Conservation (phyloP, 2,329 filamentous ascomycete genomes). For the Fusarium palustre region DNA sequence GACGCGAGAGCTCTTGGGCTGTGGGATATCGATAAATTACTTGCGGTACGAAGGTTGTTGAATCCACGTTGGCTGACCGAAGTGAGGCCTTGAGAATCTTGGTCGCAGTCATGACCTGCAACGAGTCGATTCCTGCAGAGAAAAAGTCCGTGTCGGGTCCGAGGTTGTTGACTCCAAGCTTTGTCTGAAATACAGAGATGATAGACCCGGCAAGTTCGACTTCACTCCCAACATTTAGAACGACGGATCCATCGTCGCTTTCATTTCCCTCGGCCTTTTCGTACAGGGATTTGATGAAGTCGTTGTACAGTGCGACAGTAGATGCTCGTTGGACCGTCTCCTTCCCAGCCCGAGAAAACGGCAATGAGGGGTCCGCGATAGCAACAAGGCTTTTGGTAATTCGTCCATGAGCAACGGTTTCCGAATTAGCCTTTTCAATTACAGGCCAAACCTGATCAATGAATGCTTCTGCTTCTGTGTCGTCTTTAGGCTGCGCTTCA, state of each 20-base stretch:
- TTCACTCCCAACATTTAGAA: not conserved
- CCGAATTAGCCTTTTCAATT: not conserved
- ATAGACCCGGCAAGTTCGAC: not conserved
- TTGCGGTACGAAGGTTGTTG: accelerated
- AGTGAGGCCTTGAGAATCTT: not conserved
- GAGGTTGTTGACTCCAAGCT: not conserved
- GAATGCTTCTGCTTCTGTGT: accelerated
- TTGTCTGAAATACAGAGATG: not conserved
- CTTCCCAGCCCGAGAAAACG: not conserved
- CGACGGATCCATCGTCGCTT: accelerated
- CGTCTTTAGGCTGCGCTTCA: accelerated
- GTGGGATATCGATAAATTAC: constrained; percentile 1
- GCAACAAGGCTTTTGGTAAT: not conserved
- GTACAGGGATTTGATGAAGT: not conserved
- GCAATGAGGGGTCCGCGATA: not conserved
- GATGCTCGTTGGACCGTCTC: not conserved
- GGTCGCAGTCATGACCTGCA: not conserved
- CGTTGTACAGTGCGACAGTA: not conserved
- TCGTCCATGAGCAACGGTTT: constrained; percentile 1
- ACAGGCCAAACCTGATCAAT: not conserved
- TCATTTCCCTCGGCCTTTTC: not conserved
- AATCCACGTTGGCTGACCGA: accelerated
- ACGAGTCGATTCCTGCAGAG: not conserved
- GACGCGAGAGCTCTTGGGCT: accelerated
- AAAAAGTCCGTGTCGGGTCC: not conserved